Evolutionary conservation across 2,329 filamentous ascomycete species (phyloP), one percentile per base, ranked within the genome.

Genomic region (Botrytis squamosa): DNA sequence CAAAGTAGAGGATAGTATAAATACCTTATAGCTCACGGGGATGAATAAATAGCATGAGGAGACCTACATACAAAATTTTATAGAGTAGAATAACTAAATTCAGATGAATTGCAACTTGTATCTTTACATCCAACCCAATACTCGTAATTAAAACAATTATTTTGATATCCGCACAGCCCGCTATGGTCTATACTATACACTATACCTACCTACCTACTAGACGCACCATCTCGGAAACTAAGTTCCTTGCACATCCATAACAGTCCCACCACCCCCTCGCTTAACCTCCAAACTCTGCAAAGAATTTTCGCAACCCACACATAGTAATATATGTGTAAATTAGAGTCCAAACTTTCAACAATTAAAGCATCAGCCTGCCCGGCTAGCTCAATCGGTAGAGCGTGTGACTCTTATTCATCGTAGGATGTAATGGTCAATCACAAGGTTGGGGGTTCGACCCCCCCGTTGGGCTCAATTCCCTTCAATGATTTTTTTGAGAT

Each of bases 361-460:
- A 49, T n/a, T 4, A n/a, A n/a, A 49, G 20, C 20, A 66, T 20
- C 9, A 72, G 63, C 59, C 57, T 60, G 75, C 77, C 75, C 75
- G 76, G 76, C 73, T 78, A 80, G 77, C 78, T 79, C 77, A 79
- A 79, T 78, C 77, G 78, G 78, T 80, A 79, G 78, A 79, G 78
- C 78, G 77, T 79, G 77, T 77, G 78, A 75, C 77, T 80, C 77
- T 79, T 78, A 55, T 55, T n/a, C 49, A 55, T 55, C 25, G 49
- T 6, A 4, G n/a, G 49, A n/a, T 55, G 49, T n/a, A 4, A 14
- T 55, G 12, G 49, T 55, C 25, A 79, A 55, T 55, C 46, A 67
- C 33, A 42, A 63, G 60, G 60, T 63, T 63, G 60, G 60, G 60
- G 60, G 38, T 63, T 63, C 60, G 60, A 63, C 60, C 60, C 60